These are phyloP conservation scores for Heritiera littoralis DNA, from an alignment of 345 rosid species.

Conservation along the genomic window DNA sequence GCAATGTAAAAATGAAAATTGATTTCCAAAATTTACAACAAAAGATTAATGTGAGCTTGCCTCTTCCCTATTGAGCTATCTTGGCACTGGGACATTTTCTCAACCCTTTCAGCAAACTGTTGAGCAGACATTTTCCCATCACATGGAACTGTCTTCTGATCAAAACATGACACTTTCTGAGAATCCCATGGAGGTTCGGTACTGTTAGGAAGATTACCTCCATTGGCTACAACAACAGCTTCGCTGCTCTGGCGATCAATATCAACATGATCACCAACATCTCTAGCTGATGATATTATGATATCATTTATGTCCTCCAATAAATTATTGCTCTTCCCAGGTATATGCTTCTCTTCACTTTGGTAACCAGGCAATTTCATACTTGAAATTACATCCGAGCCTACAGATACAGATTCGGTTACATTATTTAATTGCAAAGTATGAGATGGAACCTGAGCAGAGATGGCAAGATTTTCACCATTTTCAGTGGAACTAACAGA, in stretches of 20 bases:
- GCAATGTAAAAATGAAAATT: not conserved
- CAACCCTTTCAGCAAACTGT: conserved; percentile 23
- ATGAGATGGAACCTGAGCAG: not conserved
- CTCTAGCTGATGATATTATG: conserved; percentile 9
- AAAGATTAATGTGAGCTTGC: conserved; percentile 20
- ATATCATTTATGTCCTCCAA: conserved; percentile 13
- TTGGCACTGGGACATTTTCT: conserved; percentile 29
- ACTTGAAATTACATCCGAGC: conserved; percentile 18
- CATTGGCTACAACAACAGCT: conserved; percentile 9
- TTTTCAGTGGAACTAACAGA: conserved; percentile 13
- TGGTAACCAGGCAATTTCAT: conserved; percentile 16
- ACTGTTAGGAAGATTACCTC: not conserved
- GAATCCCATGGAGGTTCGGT: conserved; percentile 19
- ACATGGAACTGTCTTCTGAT: conserved; percentile 22
- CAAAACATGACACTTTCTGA: conserved; percentile 11
- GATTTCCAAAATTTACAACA: not conserved
- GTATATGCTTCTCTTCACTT: conserved; percentile 20
- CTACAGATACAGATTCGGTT: conserved; percentile 9
- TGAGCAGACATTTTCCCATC: conserved; percentile 23
- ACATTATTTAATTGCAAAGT: not conserved
- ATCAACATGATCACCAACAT: conserved; percentile 4
- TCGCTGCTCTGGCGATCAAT: conserved; percentile 19
- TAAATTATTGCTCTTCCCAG: conserved; percentile 1
- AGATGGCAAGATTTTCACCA: conserved; percentile 5
- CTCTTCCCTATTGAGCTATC: conserved; percentile 31